A percentile compares a stretch with the other conserved stretches of the same genome.
Evolutionary conservation across 139 green algal genomes (phyloP).

Genomic region (Micractinium sp.): DNA sequence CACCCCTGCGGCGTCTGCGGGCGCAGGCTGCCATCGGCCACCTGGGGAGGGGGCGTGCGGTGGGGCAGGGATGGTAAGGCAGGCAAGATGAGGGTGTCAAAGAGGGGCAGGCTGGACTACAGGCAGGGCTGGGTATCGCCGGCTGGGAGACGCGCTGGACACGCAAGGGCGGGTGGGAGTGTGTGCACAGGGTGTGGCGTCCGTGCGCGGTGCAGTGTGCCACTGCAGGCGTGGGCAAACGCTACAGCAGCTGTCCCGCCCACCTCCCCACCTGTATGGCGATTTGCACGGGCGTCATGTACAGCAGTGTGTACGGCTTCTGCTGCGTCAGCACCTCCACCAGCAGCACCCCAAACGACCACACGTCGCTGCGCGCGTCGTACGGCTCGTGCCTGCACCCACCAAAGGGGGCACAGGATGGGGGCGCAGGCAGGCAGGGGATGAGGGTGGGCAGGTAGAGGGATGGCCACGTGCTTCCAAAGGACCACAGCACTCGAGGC

Average conservation of each 20-base stretch:
- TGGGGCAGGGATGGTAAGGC: background rate
- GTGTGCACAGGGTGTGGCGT: too few species aligned
- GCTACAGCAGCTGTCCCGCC: background rate
- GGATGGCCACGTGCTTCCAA: background rate
- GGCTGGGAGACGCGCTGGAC: background rate
- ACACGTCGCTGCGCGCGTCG: constrained; percentile 78
- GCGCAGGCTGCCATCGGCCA: constrained; percentile 65
- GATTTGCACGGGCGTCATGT: constrained; percentile 81
- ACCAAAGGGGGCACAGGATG: background rate
- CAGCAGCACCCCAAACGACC: constrained; percentile 83
- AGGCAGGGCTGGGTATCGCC: background rate
- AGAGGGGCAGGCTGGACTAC: background rate
- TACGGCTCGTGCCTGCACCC: constrained; percentile 57
- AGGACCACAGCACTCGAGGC: too few species aligned
- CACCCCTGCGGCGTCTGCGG: constrained; percentile 53
- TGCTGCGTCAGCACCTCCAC: constrained; percentile 71
- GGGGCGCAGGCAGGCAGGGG: background rate
- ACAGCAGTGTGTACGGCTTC: constrained; percentile 71
- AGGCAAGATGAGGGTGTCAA: background rate
- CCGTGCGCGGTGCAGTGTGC: too few species aligned
- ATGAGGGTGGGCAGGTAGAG: background rate
- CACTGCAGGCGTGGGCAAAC: background rate
- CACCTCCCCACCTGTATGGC: background rate
- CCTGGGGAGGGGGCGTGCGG: background rate
- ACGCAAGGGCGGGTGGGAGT: too few species aligned